Conservation (phyloP, 192 early-diverging fungal species). For the Bifiguratus adelaidae region DNA sequence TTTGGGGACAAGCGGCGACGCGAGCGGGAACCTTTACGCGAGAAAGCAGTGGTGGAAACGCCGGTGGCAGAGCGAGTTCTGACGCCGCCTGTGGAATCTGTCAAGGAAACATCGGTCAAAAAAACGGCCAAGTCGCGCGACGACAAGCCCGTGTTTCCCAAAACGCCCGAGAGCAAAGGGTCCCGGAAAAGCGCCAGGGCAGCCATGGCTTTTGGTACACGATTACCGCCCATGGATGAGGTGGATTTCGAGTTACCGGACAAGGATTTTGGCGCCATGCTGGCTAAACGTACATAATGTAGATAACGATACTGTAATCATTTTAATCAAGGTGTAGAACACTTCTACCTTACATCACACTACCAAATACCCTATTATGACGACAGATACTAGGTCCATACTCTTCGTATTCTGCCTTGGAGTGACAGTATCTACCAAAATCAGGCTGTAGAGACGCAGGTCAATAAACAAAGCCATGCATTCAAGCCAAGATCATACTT, state of each 20-base stretch:
- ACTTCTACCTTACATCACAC: slow-evolving; percentile 15
- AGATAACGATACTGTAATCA: not conserved
- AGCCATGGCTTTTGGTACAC: not conserved
- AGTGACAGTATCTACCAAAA: slow-evolving; percentile 89
- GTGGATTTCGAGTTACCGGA: not conserved
- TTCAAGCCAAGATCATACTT: slow-evolving; percentile 9
- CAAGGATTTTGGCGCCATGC: not conserved
- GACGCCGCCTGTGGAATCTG: too few relatives aligned
- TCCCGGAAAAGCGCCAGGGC: not conserved
- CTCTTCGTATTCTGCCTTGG: slow-evolving; percentile 97
- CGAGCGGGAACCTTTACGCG: too few relatives aligned
- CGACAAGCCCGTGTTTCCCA: too few relatives aligned
- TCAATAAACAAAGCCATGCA: not conserved
- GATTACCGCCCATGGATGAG: not conserved
- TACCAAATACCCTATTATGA: slow-evolving; percentile 85
- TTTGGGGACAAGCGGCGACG: slow-evolving; percentile 16
- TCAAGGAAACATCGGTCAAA: too few relatives aligned
- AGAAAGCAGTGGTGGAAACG: too few relatives aligned
- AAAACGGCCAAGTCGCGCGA: too few relatives aligned
- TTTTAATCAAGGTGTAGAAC: not conserved
- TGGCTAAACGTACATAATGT: slow-evolving; percentile 13
- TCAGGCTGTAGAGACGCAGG: slow-evolving; percentile 47
- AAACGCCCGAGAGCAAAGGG: not conserved
- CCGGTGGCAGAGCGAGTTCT: too few relatives aligned
- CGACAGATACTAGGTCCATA: slow-evolving; percentile 90